A percentile compares a stretch with the other conserved stretches of the same genome.
These are phyloP conservation scores for Trametes elegans DNA, from an alignment of 768 basidiomycete species.

Conservation along the genomic window DNA sequence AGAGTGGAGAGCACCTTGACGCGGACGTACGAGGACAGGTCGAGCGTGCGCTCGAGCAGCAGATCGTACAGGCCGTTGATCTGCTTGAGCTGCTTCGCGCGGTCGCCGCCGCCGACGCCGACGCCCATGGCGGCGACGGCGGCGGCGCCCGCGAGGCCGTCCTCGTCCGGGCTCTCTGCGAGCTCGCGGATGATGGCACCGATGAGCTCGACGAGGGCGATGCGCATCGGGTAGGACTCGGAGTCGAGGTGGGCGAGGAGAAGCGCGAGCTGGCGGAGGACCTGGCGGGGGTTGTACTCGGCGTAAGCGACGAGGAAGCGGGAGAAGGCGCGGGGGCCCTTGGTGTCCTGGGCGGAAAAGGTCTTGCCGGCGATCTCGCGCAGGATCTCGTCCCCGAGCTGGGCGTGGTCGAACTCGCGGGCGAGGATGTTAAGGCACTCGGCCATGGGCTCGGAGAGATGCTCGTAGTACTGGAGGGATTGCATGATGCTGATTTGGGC, in stretches of 20 bases:
- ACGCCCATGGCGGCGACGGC: neutral
- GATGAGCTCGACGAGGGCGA: slow-evolving; percentile 89
- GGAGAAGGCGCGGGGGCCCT: slow-evolving; percentile 83
- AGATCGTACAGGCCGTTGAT: slow-evolving; percentile 79
- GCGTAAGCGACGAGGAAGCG: slow-evolving; percentile 79
- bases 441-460: slow-evolving; percentile 91
- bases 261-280: slow-evolving; percentile 87
- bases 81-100: slow-evolving; percentile 60
- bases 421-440: slow-evolving; percentile 79
- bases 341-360: slow-evolving; percentile 81
- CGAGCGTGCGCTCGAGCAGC: slow-evolving; percentile 84
- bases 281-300: slow-evolving; percentile 74
- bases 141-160: neutral
- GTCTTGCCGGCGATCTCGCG: slow-evolving; percentile 79
- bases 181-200: slow-evolving; percentile 84
- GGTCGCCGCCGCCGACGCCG: slow-evolving; percentile 37
- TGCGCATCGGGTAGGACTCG: slow-evolving; percentile 97
- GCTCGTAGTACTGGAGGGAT: slow-evolving; percentile 89
- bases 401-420: slow-evolving; percentile 84
- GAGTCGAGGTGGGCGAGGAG: slow-evolving; percentile 86
- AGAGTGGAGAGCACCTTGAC: slow-evolving; percentile 81
- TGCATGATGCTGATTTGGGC: slow-evolving; percentile 92
- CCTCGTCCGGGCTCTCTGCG: slow-evolving; percentile 44
- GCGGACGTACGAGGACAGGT: slow-evolving; percentile 88
- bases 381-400: slow-evolving; percentile 88